A percentile compares a stretch with the other conserved stretches of the same genome.
Evolutionary conservation across 2,329 filamentous ascomycete species (phyloP).

Genomic region (Fusarium tupiense): DNA sequence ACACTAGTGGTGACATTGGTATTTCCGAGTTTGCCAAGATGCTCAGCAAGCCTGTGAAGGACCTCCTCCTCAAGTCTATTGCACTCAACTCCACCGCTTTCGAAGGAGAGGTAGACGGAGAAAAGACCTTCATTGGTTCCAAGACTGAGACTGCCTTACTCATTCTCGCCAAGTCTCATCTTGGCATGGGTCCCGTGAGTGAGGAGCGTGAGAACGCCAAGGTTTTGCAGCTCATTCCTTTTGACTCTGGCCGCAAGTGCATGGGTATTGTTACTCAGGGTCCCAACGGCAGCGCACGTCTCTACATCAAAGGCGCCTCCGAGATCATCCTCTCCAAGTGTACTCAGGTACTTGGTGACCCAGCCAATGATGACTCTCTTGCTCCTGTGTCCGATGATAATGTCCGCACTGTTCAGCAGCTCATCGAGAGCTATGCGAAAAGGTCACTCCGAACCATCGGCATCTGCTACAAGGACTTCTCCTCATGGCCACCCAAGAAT

Average conservation of each 20-base stretch:
- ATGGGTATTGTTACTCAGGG: constrained; percentile 69
- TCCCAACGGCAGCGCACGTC: constrained; percentile 60
- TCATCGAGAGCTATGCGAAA: constrained; percentile 82
- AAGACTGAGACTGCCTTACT: constrained; percentile 82
- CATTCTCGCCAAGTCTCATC: constrained; percentile 72
- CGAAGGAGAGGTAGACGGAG: constrained; percentile 75
- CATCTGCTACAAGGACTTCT: constrained; percentile 84
- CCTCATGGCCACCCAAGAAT: constrained; percentile 80
- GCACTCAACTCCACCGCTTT: constrained; percentile 78
- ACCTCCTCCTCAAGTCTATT: constrained; percentile 68
- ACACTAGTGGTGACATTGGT: constrained; percentile 51
- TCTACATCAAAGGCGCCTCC: constrained; percentile 72
- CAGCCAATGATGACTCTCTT: constrained; percentile 56
- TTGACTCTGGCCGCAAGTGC: constrained; percentile 80
- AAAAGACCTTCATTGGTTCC: constrained; percentile 75
- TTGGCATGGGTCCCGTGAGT: constrained; percentile 72
- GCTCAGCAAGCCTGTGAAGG: constrained; percentile 59
- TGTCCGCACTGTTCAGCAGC: constrained; percentile 65
- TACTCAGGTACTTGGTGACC: constrained; percentile 60
- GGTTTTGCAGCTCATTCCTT: constrained; percentile 75
- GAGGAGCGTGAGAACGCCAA: constrained; percentile 70
- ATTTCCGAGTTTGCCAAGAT: constrained; percentile 58
- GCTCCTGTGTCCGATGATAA: constrained; percentile 62
- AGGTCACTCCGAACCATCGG: constrained; percentile 86
- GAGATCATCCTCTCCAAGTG: constrained; percentile 71